Evolutionary conservation across 2,329 filamentous ascomycete species (phyloP).

Genomic region (Xylaria sp.): DNA sequence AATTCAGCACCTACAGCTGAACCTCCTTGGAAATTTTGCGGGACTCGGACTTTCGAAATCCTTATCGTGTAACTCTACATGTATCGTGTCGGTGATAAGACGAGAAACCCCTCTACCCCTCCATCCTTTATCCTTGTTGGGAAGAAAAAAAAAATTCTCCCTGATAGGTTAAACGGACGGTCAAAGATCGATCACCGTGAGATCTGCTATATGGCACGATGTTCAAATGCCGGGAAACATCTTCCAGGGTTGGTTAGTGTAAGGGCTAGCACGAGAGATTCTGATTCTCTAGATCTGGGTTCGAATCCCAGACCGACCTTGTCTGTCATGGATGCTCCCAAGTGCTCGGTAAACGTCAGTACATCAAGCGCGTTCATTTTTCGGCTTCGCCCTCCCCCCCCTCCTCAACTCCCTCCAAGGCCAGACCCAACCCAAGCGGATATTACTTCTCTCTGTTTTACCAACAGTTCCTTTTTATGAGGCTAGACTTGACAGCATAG

Average conservation of each 20-base stretch:
- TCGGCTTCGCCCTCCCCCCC: too few relatives aligned
- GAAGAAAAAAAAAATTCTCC: background rate
- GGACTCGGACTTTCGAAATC: background rate
- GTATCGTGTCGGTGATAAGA: background rate
- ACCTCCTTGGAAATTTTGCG: background rate
- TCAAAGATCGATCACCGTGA: background rate
- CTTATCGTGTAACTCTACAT: background rate
- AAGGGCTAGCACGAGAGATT: conserved; percentile 30
- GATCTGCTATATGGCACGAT: background rate
- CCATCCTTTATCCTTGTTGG: background rate
- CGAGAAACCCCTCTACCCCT: background rate
- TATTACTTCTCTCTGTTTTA: too few relatives aligned
- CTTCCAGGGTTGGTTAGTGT: conserved; percentile 28
- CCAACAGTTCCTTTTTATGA: too few relatives aligned
- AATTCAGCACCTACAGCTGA: background rate
- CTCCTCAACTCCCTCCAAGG: too few relatives aligned
- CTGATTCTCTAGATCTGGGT: conserved; percentile 32
- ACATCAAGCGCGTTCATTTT: conserved; percentile 1
- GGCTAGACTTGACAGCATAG: too few relatives aligned
- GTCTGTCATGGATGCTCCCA: background rate
- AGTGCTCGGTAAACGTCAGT: conserved; percentile 5
- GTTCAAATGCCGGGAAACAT: background rate
- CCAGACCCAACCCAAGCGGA: too few relatives aligned
- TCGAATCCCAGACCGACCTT: conserved; percentile 31
- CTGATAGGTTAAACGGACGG: background rate